phyloP scores from a whole-genome alignment of 1,284 basidiomycete species.

The Trichosporon coremiiforme region DNA sequence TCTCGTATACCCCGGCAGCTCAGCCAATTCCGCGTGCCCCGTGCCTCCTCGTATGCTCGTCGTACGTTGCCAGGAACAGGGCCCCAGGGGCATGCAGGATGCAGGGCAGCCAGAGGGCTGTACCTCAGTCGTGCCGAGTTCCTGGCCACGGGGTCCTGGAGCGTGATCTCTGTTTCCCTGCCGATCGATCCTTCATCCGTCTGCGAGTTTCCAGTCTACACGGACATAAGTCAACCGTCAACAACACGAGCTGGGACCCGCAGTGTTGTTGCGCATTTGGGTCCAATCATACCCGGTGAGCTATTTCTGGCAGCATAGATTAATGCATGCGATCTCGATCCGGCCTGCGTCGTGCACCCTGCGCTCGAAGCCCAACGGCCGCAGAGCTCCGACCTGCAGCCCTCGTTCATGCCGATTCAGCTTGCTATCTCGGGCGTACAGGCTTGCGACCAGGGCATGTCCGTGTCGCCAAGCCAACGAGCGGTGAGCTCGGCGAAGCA shows the following conservation, averaged over 20 bases:
- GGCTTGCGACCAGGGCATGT: background rate
- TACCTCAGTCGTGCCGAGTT: background rate
- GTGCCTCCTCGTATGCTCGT: constrained; percentile 3
- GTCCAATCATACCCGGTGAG: background rate
- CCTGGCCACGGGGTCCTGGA: constrained; percentile 5
- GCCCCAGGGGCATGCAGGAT: background rate
- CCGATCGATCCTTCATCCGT: constrained; percentile 1
- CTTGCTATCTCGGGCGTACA: background rate
- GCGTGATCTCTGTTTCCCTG: background rate
- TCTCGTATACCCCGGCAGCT: background rate
- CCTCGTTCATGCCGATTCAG: background rate
- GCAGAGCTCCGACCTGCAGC: background rate
- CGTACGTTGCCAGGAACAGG: background rate
- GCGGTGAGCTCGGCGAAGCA: background rate
- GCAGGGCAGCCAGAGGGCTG: background rate
- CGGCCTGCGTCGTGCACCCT: too few relatives aligned
- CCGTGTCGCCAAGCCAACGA: background rate
- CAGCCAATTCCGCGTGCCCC: background rate
- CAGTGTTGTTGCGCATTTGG: too few relatives aligned
- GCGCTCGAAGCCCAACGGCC: background rate
- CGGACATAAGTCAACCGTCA: background rate
- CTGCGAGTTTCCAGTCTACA: background rate
- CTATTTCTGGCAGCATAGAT: background rate
- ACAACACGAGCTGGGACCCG: too few relatives aligned
- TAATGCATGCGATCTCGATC: background rate